Conservation (phyloP, 2,329 filamentous ascomycete genomes). For the Colletotrichum costaricense region DNA sequence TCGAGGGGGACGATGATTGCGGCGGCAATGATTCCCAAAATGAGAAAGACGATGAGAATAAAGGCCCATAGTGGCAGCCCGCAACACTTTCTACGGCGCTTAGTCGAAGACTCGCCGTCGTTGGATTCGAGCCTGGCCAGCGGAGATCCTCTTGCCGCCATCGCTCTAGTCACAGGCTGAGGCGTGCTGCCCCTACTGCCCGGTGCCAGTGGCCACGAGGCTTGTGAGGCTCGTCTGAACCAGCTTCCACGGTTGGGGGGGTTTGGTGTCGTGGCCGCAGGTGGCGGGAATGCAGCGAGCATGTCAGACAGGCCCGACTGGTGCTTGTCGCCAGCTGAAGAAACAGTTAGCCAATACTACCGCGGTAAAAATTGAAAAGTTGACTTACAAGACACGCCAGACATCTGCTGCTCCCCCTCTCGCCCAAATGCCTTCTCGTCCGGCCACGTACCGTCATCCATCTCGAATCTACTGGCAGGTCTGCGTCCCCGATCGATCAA, state of each 20-base stretch:
- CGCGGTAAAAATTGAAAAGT: background rate
- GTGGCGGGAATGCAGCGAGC: constrained; percentile 73
- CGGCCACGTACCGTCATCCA: constrained; percentile 61
- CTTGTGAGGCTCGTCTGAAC: constrained; percentile 45
- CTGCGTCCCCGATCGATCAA: constrained; percentile 86
- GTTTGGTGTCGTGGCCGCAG: constrained; percentile 60
- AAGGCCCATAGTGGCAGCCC: constrained; percentile 87
- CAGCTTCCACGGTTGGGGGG: constrained; percentile 60
- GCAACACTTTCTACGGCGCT: constrained; percentile 75
- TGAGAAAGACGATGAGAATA: constrained; percentile 70
- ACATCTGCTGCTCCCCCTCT: constrained; percentile 52
- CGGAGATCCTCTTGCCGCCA: constrained; percentile 28
- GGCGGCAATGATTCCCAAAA: constrained; percentile 80
- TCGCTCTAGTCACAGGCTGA: constrained; percentile 24
- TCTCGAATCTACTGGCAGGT: constrained; percentile 68
- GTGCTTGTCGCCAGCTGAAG: constrained; percentile 55
- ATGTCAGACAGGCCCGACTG: constrained; percentile 71
- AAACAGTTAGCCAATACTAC: constrained; percentile 35
- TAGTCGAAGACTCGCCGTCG: constrained; percentile 44
- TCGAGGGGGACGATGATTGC: constrained; percentile 84
- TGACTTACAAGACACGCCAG: constrained; percentile 46
- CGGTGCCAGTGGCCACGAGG: constrained; percentile 62
- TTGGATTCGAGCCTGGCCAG: constrained; percentile 31
- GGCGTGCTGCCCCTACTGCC: constrained; percentile 30
- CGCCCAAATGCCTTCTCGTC: constrained; percentile 53